A percentile compares a stretch with the other conserved stretches of the same genome.
Evolutionary conservation across 208 protist species (phyloP).

Genomic region (Leishmania major): DNA sequence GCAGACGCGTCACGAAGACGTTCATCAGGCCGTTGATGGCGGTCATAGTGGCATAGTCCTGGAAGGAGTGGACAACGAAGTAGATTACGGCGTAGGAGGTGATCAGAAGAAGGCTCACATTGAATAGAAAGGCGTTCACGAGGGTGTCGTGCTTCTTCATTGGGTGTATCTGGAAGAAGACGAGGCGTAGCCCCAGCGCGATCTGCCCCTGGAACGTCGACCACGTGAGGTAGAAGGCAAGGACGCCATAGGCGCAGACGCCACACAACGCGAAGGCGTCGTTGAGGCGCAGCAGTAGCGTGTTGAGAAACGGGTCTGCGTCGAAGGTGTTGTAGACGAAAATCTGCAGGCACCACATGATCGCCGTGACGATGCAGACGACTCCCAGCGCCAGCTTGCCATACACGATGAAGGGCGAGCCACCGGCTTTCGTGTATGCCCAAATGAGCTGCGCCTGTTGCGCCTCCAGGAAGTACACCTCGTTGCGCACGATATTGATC

Average conservation of each 20-base stretch:
- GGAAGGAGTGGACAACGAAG: conserved; percentile 89
- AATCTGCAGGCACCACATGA: conserved; percentile 92
- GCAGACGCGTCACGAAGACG: conserved; percentile 73
- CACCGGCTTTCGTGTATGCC: conserved; percentile 75
- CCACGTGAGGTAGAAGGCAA: conserved; percentile 94
- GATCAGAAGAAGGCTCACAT: conserved; percentile 91
- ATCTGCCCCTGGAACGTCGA: conserved; percentile 92
- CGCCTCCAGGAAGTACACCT: conserved; percentile 88
- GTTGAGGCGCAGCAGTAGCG: conserved; percentile 78
- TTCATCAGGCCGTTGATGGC: conserved; percentile 76
- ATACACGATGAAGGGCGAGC: conserved; percentile 68
- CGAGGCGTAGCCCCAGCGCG: conserved; percentile 84
- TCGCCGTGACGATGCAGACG: conserved; percentile 56
- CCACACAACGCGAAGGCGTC: conserved; percentile 90
- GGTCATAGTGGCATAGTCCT: conserved; percentile 79
- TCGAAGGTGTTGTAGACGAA: conserved; percentile 89
- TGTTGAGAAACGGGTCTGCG: conserved; percentile 51
- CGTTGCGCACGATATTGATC: conserved; percentile 76
- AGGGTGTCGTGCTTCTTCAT: conserved; percentile 92
- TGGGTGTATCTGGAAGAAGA: conserved; percentile 88
- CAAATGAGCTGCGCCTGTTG: conserved; percentile 83
- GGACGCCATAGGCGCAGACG: conserved; percentile 85
- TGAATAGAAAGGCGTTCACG: conserved; percentile 96
- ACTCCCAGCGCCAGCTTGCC: conserved; percentile 54
- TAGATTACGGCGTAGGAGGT: conserved; percentile 88